A percentile compares a stretch with the other conserved stretches of the same genome.
phyloP scores from a whole-genome alignment of 2,329 filamentous ascomycete genomes.

The Coleophoma cylindrospora region DNA sequence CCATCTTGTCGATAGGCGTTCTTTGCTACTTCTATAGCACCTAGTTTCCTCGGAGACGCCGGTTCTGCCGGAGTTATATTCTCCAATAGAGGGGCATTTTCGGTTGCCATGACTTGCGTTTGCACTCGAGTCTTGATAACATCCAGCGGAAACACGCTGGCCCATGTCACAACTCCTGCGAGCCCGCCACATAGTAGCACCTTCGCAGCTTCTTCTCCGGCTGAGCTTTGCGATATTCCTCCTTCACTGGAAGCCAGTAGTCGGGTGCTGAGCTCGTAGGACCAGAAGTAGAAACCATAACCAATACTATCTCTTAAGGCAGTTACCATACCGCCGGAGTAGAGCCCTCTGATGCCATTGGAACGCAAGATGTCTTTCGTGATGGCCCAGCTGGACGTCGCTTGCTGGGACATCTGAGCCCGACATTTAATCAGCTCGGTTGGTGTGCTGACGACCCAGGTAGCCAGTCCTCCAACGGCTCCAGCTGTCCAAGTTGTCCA shows the following conservation, averaged over 20 bases:
- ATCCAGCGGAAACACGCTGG: constrained; percentile 84
- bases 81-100: constrained; percentile 27
- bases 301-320: constrained; percentile 80
- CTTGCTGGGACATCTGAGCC: constrained; percentile 56
- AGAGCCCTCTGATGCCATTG: constrained; percentile 65
- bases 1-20: constrained; percentile 63
- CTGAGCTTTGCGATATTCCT: constrained; percentile 10
- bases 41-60: constrained; percentile 26
- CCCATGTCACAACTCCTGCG: constrained; percentile 85
- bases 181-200: constrained; percentile 80
- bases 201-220: constrained; percentile 49
- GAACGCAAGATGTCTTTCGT: constrained; percentile 53
- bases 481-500: constrained; percentile 74
- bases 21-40: constrained; percentile 59
- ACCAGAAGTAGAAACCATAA: constrained; percentile 98
- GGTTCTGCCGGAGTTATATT: constrained; percentile 11
- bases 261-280: constrained; percentile 72
- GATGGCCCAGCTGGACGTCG: constrained; percentile 44
- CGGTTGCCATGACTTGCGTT: constrained; percentile 47
- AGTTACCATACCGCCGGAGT: constrained; percentile 77
- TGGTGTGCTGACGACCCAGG: constrained; percentile 80
- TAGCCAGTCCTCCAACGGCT: constrained; percentile 75
- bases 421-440: constrained; percentile 90
- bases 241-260: constrained; percentile 33
- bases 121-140: constrained; percentile 93